Percentiles rank a stretch among this genome's conserved stretches.
These are phyloP conservation scores for Pythium folliculosum DNA, from an alignment of 352 stramenopile genomes.

Conservation along the genomic window DNA sequence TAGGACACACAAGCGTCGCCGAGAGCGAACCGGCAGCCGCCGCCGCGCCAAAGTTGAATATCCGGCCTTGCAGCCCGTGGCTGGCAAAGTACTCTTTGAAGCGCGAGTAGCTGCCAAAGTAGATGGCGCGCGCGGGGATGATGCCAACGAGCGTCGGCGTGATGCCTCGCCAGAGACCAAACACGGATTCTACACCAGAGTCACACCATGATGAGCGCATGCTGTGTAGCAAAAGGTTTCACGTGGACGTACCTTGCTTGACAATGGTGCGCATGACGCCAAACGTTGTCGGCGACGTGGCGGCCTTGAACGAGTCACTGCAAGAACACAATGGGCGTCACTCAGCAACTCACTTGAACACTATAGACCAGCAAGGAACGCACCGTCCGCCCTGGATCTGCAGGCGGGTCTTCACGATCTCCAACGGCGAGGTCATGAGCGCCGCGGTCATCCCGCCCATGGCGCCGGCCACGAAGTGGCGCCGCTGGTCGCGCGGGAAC, in stretches of 20 bases:
- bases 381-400: constrained; percentile 75
- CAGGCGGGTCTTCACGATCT: constrained; percentile 86
- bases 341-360: not conserved
- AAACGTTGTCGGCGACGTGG: constrained; percentile 66
- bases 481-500: constrained; percentile 34
- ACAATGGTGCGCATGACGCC: constrained; percentile 82
- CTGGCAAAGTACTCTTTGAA: constrained; percentile 74
- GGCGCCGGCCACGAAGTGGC: constrained; percentile 75
- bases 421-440: constrained; percentile 80
- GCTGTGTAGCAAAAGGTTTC: not conserved
- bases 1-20: constrained; percentile 95
- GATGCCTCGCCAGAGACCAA: constrained; percentile 84
- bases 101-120: constrained; percentile 84
- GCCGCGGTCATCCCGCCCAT: constrained; percentile 81
- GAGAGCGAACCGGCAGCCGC: constrained; percentile 80
- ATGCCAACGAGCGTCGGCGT: constrained; percentile 80
- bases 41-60: constrained; percentile 75
- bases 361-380: not conserved
- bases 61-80: constrained; percentile 60
- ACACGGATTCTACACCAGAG: constrained; percentile 62
- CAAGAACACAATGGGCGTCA: not conserved
- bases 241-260: constrained; percentile 44
- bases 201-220: constrained; percentile 10
- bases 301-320: constrained; percentile 35
- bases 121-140: constrained; percentile 80